phyloP scores from a whole-genome alignment of 805 yeast genomes.

The Saccharomycodes ludwigii region DNA sequence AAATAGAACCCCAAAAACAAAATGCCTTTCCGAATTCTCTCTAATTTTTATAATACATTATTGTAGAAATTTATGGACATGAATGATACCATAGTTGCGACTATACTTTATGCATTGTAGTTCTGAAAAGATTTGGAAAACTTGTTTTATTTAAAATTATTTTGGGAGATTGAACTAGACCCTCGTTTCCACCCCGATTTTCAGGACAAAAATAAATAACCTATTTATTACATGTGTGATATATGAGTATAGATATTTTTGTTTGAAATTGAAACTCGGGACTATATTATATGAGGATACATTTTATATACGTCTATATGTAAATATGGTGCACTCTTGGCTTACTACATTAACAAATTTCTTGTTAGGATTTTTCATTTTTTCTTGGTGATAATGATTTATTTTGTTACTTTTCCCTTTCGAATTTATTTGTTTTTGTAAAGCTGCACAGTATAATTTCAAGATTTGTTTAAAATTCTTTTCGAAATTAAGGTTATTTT shows the following conservation, averaged over 20 bases:
- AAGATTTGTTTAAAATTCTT: no score
- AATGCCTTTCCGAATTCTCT: neutral
- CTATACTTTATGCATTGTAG: constrained; percentile 17
- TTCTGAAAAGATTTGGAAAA: constrained; percentile 18
- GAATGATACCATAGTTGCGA: constrained; percentile 22
- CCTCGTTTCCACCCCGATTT: constrained; percentile 27
- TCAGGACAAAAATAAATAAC: no score
- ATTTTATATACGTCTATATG: constrained; percentile 9
- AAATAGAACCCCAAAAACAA: neutral
- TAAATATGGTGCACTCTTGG: no score
- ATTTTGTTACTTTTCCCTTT: no score
- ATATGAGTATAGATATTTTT: constrained; percentile 4
- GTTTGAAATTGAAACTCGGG: constrained; percentile 18
- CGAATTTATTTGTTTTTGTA: no score
- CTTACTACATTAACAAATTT: no score
- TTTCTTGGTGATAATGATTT: no score
- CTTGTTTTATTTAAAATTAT: constrained; percentile 24
- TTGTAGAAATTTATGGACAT: constrained; percentile 1
- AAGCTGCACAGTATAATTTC: no score
- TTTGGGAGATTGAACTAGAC: constrained; percentile 15
- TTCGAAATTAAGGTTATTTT: no score
- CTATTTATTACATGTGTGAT: no score
- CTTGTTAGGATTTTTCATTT: no score
- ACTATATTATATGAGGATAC: constrained; percentile 22
- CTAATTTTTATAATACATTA: neutral